phyloP scores from a whole-genome alignment of 2,329 filamentous ascomycete species.

The Cercospora sojina region DNA sequence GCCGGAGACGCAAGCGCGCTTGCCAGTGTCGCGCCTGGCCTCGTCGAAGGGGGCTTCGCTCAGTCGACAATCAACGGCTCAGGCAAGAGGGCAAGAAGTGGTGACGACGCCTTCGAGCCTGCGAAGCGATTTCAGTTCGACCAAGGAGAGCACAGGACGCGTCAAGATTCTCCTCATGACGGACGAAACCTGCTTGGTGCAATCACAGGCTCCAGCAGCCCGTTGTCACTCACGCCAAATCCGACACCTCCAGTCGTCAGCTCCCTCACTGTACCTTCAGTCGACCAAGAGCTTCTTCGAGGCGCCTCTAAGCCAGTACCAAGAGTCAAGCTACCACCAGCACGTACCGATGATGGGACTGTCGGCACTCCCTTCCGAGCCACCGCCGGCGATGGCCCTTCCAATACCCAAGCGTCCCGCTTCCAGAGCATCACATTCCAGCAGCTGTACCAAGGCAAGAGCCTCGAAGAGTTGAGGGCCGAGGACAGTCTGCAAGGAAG shows the following conservation, averaged over 20 bases:
- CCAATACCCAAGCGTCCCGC: conserved; percentile 58
- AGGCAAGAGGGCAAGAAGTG: background rate
- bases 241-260: background rate
- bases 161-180: background rate
- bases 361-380: conserved; percentile 64
- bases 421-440: conserved; percentile 80
- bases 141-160: too few relatives aligned
- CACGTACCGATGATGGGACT: conserved; percentile 61
- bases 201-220: background rate
- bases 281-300: background rate
- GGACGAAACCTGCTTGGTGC: background rate
- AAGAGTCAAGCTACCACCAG: background rate
- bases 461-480: conserved; percentile 65
- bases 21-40: background rate
- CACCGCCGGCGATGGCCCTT: conserved; percentile 70
- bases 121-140: background rate
- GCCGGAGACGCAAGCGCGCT: background rate
- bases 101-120: background rate
- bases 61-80: background rate
- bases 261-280: background rate
- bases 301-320: background rate
- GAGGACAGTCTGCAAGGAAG: conserved; percentile 88
- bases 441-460: conserved; percentile 82
- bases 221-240: too few relatives aligned
- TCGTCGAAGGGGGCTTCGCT: background rate